Evolutionary conservation across 805 yeast genomes (phyloP).

Genomic region (Metschnikowia cubensis): DNA sequence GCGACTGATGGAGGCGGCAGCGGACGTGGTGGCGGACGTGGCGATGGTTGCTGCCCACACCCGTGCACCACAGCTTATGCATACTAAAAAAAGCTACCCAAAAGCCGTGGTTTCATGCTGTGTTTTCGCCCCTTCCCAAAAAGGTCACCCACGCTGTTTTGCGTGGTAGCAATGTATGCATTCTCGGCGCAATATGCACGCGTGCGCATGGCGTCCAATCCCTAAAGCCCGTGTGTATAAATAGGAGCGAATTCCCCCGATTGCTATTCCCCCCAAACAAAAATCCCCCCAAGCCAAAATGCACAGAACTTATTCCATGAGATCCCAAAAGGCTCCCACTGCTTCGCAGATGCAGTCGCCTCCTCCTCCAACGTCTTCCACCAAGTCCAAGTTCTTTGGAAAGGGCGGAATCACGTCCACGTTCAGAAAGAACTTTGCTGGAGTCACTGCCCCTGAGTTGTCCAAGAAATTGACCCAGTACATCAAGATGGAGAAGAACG

Average conservation of each 20-base stretch:
- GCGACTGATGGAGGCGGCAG: too few relatives aligned
- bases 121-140: not conserved
- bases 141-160: not conserved
- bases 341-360: slow-evolving; percentile 78
- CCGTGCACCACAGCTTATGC: too few relatives aligned
- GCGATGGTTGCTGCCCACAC: too few relatives aligned
- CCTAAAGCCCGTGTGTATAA: slow-evolving; percentile 5
- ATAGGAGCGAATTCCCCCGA: slow-evolving; percentile 5
- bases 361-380: slow-evolving; percentile 76
- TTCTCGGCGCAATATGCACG: not conserved
- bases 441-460: slow-evolving; percentile 90
- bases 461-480: slow-evolving; percentile 86
- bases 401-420: slow-evolving; percentile 63
- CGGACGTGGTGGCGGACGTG: too few relatives aligned
- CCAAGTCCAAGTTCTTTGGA: slow-evolving; percentile 72
- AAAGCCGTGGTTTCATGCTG: too few relatives aligned
- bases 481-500: slow-evolving; percentile 94
- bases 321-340: slow-evolving; percentile 76
- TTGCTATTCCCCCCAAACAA: not conserved
- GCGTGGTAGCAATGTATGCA: slow-evolving; percentile 3
- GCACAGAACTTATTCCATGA: slow-evolving; percentile 84
- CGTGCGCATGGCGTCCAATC: slow-evolving; percentile 1
- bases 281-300: slow-evolving; percentile 29
- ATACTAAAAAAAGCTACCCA: too few relatives aligned
- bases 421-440: slow-evolving; percentile 82